Base-by-base conservation (phyloP, 2,329 filamentous ascomycete species). In the Colletotrichum euphorbiae region DNA sequence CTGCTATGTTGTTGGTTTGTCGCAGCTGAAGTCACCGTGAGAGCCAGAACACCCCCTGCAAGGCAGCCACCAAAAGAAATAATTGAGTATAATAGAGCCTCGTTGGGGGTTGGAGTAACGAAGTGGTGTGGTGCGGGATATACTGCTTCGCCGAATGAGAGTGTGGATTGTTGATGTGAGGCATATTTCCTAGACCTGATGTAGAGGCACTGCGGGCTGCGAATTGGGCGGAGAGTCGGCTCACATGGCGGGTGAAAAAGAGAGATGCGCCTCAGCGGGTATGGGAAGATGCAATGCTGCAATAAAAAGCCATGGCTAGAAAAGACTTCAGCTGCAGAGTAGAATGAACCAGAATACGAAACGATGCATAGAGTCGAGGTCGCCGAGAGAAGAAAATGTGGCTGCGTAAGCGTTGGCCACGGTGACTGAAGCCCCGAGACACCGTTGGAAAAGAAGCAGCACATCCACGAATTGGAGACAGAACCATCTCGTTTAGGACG, bases 11-110 rank as follows among this genome's bases (percentile, higher is more conserved):
- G 55, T 19, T 38, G 50, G 21, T 43, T 13, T 28, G 19, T 33
- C 38, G 51, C 6, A 56, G 33, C 55, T 51, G 55, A 42, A 42
- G 15, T 62, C 19, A 15, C 56, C 5, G 50, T 6, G 64, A 19
- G 42, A 67, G 51, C 62, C 40, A 19, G 62, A 50, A 17, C 55
- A 24, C 13, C 19, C 56, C 62, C 55, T 45, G 43, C 11, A 13
- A 57, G 24, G 33, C 43, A 65, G 65, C 61, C 40, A 54, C 50
- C 8, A 8, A 17, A 19, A 43, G 31, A 52, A 61, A 57, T 24
- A 67, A 67, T 62, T 46, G 36, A 48, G 67, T 67, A 50, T 24
- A n/a, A 57, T 43, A 62, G 56, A 67, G 56, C 62, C 67, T 62
- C 33, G 67, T 67, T 42, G 17, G 67, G 62, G 51, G n/a, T n/a